Percentiles rank a stretch among this genome's conserved stretches.
phyloP scores from a whole-genome alignment of 2,329 filamentous ascomycete species.

The Apiospora hydei region DNA sequence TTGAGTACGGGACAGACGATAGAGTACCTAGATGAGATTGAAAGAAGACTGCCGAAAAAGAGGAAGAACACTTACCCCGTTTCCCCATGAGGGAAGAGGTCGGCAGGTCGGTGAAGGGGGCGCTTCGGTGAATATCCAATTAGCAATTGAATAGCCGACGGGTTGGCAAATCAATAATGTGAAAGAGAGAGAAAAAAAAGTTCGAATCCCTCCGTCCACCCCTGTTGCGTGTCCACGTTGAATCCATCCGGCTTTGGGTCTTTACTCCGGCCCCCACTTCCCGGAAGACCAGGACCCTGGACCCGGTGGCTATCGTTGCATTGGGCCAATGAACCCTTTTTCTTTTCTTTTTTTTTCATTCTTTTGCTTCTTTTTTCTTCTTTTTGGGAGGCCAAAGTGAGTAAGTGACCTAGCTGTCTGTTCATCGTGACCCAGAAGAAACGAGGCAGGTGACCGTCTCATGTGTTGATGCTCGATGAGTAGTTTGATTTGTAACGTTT shows the following conservation, averaged over 20 bases:
- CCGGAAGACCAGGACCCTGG: constrained; percentile 10
- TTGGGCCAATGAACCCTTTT: neutral
- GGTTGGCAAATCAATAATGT: neutral
- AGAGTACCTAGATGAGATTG: neutral
- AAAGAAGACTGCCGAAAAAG: neutral
- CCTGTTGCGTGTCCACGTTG: neutral
- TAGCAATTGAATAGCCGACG: neutral
- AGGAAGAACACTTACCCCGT: neutral
- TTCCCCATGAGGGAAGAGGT: neutral
- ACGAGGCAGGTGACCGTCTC: no score
- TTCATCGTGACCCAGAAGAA: no score
- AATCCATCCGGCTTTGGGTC: neutral
- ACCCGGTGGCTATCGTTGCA: constrained; percentile 14
- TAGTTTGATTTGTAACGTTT: neutral
- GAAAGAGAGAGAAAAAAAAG: neutral
- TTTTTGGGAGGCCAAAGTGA: neutral
- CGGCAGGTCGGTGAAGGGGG: neutral
- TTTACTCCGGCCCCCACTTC: constrained; percentile 10
- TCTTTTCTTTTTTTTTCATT: neutral
- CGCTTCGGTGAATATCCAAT: neutral
- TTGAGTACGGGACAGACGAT: neutral
- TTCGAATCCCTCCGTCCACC: neutral
- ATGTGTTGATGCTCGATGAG: neutral
- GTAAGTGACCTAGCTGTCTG: no score
- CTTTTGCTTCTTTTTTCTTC: neutral